phyloP scores from a whole-genome alignment of 148 eudicot species.

The Fagopyrum homotropicum region DNA sequence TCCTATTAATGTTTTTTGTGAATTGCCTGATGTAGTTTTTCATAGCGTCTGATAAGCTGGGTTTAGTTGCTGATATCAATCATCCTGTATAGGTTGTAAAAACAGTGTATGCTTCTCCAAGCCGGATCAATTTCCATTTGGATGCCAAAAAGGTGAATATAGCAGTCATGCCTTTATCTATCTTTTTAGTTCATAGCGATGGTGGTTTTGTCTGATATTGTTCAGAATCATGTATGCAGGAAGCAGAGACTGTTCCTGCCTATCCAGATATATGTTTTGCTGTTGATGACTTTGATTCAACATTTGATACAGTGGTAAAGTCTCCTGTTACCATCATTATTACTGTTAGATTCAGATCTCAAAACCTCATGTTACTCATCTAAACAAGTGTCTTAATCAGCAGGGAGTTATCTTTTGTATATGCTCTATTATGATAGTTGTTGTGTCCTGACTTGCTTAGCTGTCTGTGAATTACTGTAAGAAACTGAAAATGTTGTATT shows the following conservation, averaged over 20 bases:
- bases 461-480: not conserved
- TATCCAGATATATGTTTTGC: constrained; percentile 99
- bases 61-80: not conserved
- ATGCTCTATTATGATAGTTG: not conserved
- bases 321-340: not conserved
- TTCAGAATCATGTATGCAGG: constrained; percentile 40
- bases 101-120: constrained; percentile 99
- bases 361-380: not conserved
- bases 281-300: constrained; percentile 97
- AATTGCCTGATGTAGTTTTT: not conserved
- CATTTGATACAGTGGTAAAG: constrained; percentile 94
- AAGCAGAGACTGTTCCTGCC: constrained; percentile 87
- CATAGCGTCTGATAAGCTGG: not conserved
- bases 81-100: constrained; percentile 61
- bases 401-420: not conserved
- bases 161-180: not conserved
- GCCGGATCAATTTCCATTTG: constrained; percentile 92
- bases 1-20: not conserved
- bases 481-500: not conserved
- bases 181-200: not conserved
- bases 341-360: not conserved
- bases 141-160: constrained; percentile 78
- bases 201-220: constrained; percentile 7
- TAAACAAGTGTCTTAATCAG: not conserved
- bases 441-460: not conserved